Conservation (phyloP, 139 green algal species). For the Picochlorum sp. region DNA sequence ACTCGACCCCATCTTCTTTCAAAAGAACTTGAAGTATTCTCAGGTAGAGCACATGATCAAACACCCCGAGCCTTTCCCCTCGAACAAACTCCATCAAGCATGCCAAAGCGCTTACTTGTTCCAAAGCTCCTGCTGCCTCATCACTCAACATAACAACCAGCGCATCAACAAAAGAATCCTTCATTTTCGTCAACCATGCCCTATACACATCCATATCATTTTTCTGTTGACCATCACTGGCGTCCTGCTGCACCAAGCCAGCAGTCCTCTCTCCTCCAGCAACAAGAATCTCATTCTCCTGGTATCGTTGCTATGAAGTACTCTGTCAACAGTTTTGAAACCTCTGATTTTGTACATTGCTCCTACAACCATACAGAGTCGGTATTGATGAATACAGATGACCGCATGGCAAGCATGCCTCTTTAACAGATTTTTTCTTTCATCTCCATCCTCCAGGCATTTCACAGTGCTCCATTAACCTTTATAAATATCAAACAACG, state of each 20-base stretch:
- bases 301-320: no score
- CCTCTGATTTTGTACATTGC: no score
- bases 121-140: neutral
- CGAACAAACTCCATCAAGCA: slow-evolving; percentile 54
- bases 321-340: no score
- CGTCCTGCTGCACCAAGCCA: neutral
- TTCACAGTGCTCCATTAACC: no score
- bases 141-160: slow-evolving; percentile 12
- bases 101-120: slow-evolving; percentile 34
- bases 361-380: no score
- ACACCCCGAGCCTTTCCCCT: slow-evolving; percentile 4
- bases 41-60: slow-evolving; percentile 36
- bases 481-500: no score
- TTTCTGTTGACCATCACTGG: neutral
- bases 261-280: neutral
- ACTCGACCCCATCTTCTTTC: neutral
- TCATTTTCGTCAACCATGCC: slow-evolving; percentile 24
- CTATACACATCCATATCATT: neutral
- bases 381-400: no score
- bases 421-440: no score
- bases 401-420: no score
- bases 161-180: slow-evolving; percentile 1
- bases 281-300: neutral
- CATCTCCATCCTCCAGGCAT: no score
- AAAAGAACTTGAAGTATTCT: slow-evolving; percentile 28